A percentile compares a stretch with the other conserved stretches of the same genome.
These are phyloP conservation scores for Monoraphidium neglectum DNA, from an alignment of 139 green algal species.

Conservation along the genomic window DNA sequence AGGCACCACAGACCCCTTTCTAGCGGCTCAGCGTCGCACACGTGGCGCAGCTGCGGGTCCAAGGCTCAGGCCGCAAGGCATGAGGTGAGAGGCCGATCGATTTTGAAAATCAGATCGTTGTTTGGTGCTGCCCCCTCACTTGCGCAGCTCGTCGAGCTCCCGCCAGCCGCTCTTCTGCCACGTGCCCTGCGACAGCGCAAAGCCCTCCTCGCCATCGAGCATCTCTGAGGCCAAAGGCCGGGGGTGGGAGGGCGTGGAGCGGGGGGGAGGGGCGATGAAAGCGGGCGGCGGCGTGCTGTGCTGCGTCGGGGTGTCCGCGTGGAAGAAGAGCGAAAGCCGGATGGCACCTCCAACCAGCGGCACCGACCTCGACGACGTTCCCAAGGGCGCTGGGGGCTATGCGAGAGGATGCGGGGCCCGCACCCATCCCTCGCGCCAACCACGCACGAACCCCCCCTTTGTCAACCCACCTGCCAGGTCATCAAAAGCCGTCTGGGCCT, in stretches of 20 bases:
- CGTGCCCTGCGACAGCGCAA: slow-evolving; percentile 62
- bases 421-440: not conserved
- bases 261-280: too few species aligned
- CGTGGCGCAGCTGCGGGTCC: too few species aligned
- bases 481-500: slow-evolving; percentile 63
- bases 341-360: too few species aligned
- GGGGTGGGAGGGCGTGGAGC: too few species aligned
- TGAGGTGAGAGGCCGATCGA: too few species aligned
- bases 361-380: too few species aligned
- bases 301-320: not conserved
- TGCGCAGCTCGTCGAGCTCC: slow-evolving; percentile 72
- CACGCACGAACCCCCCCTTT: not conserved
- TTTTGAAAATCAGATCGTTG: not conserved
- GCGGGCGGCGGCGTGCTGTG: not conserved
- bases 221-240: too few species aligned
- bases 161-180: slow-evolving; percentile 82
- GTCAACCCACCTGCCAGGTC: slow-evolving; percentile 62
- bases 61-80: too few species aligned
- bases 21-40: too few species aligned
- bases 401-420: not conserved
- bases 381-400: not conserved
- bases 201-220: slow-evolving; percentile 65
- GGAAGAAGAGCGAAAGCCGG: not conserved
- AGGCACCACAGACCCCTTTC: too few species aligned
- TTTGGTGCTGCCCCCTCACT: slow-evolving; percentile 5